Evolutionary conservation across 768 basidiomycete species (phyloP).

Genomic region (Hygrophorus pudorinus): DNA sequence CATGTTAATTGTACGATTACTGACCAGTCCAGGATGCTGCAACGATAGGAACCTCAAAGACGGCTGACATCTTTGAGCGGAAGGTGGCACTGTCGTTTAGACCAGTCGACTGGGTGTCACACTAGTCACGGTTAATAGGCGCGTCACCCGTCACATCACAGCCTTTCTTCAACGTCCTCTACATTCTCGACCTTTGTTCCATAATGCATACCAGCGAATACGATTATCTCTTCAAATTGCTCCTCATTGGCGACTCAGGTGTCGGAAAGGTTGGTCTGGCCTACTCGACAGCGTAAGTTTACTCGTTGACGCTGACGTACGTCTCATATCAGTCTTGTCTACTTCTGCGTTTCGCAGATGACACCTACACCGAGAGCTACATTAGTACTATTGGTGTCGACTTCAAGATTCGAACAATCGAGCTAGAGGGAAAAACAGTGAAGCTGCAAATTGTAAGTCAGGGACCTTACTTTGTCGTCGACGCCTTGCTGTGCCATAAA

Average conservation of each 20-base stretch:
- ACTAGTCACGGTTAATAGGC: too few species aligned
- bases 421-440: constrained; percentile 96
- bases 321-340: constrained; percentile 62
- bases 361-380: constrained; percentile 96
- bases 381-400: constrained; percentile 98
- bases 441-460: constrained; percentile 93
- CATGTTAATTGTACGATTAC: too few species aligned
- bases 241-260: constrained; percentile 92
- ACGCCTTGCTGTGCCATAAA: constrained; percentile 1
- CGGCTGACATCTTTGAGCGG: too few species aligned
- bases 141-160: constrained; percentile 18
- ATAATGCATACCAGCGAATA: constrained; percentile 88
- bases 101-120: too few species aligned
- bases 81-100: too few species aligned
- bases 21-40: too few species aligned
- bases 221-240: constrained; percentile 93
- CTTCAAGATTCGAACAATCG: constrained; percentile 99
- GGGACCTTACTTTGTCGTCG: constrained; percentile 7
- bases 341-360: constrained; percentile 88
- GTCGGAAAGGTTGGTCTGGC: constrained; percentile 68
- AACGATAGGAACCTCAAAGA: too few species aligned
- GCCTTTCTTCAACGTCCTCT: constrained; percentile 13
- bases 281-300: constrained; percentile 11
- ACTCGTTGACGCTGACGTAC: constrained; percentile 17
- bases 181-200: constrained; percentile 16